Conservation (phyloP, 495 filamentous ascomycete species). For the Parathielavia hyrcaniae region DNA sequence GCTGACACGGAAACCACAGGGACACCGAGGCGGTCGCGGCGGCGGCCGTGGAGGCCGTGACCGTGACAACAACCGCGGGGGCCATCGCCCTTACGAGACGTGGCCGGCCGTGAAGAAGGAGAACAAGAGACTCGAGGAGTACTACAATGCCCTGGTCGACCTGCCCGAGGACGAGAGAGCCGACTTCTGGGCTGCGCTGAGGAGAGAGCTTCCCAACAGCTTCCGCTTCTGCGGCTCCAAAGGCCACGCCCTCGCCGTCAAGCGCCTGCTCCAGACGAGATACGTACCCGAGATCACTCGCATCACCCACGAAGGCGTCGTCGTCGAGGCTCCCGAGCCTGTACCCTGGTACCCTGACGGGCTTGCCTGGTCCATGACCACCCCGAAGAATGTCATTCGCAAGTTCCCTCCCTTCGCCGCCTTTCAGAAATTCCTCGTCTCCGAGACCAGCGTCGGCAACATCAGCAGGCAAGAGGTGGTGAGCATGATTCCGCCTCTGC, state of each 20-base stretch:
- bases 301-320: constrained; percentile 69
- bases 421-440: constrained; percentile 97
- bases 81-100: constrained; percentile 34
- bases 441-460: constrained; percentile 93
- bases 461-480: constrained; percentile 96
- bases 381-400: constrained; percentile 85
- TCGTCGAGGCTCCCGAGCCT: constrained; percentile 69
- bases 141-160: constrained; percentile 70
- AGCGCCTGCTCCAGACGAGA: constrained; percentile 72
- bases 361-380: constrained; percentile 93
- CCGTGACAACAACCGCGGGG: constrained; percentile 20
- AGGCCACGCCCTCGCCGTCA: constrained; percentile 82
- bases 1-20: constrained; percentile 11
- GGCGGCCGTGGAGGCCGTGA: constrained; percentile 23
- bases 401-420: constrained; percentile 86
- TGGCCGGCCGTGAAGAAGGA: constrained; percentile 58
- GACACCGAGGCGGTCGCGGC: constrained; percentile 22
- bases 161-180: constrained; percentile 65
- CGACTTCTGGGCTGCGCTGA: constrained; percentile 75
- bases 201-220: constrained; percentile 82
- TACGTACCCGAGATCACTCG: constrained; percentile 85
- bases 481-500: constrained; percentile 94
- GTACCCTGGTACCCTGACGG: constrained; percentile 90
- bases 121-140: constrained; percentile 73
- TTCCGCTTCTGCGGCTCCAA: constrained; percentile 94